Conservation (phyloP, 2,329 filamentous ascomycete species). For the Epichloe aotearoae region DNA sequence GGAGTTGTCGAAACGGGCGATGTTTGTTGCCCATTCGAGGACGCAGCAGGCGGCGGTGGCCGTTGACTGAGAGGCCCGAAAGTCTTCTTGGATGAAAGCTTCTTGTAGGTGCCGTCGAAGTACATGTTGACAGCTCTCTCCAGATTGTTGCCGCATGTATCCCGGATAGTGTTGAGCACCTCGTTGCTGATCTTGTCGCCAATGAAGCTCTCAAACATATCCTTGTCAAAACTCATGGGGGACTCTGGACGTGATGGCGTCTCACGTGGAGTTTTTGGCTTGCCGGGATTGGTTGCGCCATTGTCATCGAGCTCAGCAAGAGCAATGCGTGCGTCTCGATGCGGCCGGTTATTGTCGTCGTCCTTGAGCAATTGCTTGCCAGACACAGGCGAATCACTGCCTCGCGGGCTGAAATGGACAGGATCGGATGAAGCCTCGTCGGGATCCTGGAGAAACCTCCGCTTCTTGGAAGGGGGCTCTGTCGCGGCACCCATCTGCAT, state of each 20-base stretch:
- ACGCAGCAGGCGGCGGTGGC: neutral
- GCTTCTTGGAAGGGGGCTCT: conserved; percentile 33
- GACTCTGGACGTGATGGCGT: conserved; percentile 11
- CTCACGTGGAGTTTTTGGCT: conserved; percentile 6
- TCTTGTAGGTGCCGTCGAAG: conserved; percentile 55
- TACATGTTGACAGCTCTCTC: conserved; percentile 57
- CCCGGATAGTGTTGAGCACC: conserved; percentile 35
- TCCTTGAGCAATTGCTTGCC: conserved; percentile 15
- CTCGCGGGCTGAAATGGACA: conserved; percentile 9
- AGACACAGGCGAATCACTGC: conserved; percentile 12
- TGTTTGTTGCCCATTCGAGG: neutral
- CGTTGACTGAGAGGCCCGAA: neutral
- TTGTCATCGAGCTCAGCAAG: conserved; percentile 8
- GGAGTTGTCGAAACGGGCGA: neutral
- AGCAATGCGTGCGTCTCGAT: conserved; percentile 8
- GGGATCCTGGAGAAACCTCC: conserved; percentile 24
- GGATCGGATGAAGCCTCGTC: conserved; percentile 18
- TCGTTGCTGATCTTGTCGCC: conserved; percentile 40
- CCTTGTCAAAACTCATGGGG: conserved; percentile 37
- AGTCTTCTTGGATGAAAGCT: conserved; percentile 18
- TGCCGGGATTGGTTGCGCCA: neutral
- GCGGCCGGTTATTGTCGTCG: conserved; percentile 8
- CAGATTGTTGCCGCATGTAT: conserved; percentile 42
- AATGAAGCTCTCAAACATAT: conserved; percentile 45
- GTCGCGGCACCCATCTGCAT: conserved; percentile 28